phyloP scores from a whole-genome alignment of 2,329 filamentous ascomycete species.

The Fusarium goolgardi region DNA sequence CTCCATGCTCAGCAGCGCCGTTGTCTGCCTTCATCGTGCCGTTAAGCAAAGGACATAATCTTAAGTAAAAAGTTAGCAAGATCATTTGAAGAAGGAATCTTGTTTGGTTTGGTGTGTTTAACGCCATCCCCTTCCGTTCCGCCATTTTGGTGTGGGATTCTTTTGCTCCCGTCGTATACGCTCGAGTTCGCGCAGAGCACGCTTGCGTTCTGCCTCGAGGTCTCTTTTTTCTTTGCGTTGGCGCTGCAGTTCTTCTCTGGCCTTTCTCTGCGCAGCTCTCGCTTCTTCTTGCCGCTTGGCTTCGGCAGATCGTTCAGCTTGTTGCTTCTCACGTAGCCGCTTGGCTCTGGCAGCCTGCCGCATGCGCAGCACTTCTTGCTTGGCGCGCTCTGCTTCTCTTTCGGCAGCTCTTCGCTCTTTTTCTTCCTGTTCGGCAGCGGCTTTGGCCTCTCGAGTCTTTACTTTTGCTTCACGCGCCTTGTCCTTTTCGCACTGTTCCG shows the following conservation, averaged over 20 bases:
- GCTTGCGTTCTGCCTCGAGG: slow-evolving; percentile 20
- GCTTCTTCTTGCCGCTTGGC: slow-evolving; percentile 29
- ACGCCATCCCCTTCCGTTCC: slow-evolving; percentile 32
- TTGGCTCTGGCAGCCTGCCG: slow-evolving; percentile 32
- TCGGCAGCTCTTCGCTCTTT: slow-evolving; percentile 26
- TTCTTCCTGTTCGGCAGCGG: slow-evolving; percentile 17
- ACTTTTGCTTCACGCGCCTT: slow-evolving; percentile 34
- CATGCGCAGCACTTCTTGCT: slow-evolving; percentile 32
- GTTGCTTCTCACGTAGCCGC: slow-evolving; percentile 28
- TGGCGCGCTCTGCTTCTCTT: slow-evolving; percentile 32
- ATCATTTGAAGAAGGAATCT: slow-evolving; percentile 9
- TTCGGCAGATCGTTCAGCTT: slow-evolving; percentile 31
- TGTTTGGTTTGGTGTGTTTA: slow-evolving; percentile 31
- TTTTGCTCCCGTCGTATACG: slow-evolving; percentile 33
- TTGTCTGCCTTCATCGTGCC: slow-evolving; percentile 77
- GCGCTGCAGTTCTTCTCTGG: slow-evolving; percentile 38
- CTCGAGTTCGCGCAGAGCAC: slow-evolving; percentile 24
- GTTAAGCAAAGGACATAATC: slow-evolving; percentile 86
- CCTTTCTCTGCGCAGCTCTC: slow-evolving; percentile 26
- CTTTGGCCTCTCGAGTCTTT: slow-evolving; percentile 29
- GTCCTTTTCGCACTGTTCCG: slow-evolving; percentile 44
- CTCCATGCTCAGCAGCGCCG: slow-evolving; percentile 65
- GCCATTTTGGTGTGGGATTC: slow-evolving; percentile 35
- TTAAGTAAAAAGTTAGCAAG: slow-evolving; percentile 54
- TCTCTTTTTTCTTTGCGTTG: slow-evolving; percentile 31